Evolutionary conservation across 2,329 filamentous ascomycete species (phyloP).

Genomic region (Aspergillus ustus): DNA sequence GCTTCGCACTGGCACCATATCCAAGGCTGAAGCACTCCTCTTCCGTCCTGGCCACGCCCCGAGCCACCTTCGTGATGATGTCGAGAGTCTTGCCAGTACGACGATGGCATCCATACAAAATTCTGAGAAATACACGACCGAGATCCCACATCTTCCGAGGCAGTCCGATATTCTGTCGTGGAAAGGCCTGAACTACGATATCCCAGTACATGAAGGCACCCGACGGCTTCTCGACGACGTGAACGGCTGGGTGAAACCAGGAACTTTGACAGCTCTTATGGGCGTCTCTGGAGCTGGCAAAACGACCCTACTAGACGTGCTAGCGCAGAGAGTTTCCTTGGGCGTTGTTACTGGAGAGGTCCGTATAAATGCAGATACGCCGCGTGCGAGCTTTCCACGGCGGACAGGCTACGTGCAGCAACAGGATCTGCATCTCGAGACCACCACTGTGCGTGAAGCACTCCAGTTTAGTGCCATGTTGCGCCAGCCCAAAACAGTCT

Average conservation of each 20-base stretch:
- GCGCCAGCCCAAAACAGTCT: conserved; percentile 77
- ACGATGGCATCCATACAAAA: too few relatives aligned
- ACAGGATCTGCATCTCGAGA: conserved; percentile 84
- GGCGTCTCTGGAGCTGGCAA: conserved; percentile 88
- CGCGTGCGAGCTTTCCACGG: conserved; percentile 56
- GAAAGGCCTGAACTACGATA: conserved; percentile 6
- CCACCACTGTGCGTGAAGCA: conserved; percentile 83
- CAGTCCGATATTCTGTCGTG: too few relatives aligned
- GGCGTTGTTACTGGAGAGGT: conserved; percentile 86
- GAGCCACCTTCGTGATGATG: too few relatives aligned
- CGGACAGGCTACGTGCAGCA: conserved; percentile 68
- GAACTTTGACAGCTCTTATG: conserved; percentile 87
- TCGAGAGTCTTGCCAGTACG: too few relatives aligned
- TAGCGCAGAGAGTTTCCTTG: conserved; percentile 82
- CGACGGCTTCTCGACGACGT: conserved; percentile 80
- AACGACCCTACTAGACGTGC: conserved; percentile 82
- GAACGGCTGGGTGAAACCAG: conserved; percentile 91
- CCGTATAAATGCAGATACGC: conserved; percentile 72
- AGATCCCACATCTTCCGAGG: too few relatives aligned
- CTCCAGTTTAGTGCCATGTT: conserved; percentile 82
- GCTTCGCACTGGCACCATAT: conserved; percentile 64
- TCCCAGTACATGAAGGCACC: conserved; percentile 63
- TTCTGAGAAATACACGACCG: too few relatives aligned
- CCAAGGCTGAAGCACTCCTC: conserved; percentile 74
- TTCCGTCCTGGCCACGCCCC: conserved; percentile 63